Conservation (phyloP, 768 basidiomycete genomes). For the Favolaschia claudopus region DNA sequence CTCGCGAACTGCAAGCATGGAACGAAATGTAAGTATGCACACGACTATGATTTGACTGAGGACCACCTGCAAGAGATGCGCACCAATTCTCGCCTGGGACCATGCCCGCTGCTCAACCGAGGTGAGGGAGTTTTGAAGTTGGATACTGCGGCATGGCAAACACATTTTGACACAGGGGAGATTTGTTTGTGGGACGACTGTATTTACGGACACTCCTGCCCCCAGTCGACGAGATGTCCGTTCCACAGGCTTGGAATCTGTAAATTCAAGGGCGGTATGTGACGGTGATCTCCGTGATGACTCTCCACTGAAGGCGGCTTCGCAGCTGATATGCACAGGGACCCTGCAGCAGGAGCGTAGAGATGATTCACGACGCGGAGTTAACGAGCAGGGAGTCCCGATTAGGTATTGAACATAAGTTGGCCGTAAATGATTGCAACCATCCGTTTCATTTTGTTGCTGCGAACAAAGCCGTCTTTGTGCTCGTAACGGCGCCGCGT, state of each 20-base stretch:
- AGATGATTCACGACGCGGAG: conserved; percentile 2
- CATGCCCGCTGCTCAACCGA: conserved; percentile 66
- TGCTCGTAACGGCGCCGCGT: conserved; percentile 39
- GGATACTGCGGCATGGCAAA: not conserved
- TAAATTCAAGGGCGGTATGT: conserved; percentile 67
- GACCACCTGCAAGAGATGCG: conserved; percentile 63
- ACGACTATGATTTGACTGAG: conserved; percentile 64
- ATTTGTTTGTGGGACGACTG: conserved; percentile 68
- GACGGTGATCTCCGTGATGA: conserved; percentile 8
- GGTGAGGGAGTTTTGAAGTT: conserved; percentile 48
- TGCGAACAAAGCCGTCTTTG: conserved; percentile 18
- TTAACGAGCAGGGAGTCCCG: conserved; percentile 24
- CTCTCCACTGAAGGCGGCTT: conserved; percentile 12
- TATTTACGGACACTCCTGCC: conserved; percentile 62
- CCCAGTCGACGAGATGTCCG: conserved; percentile 49
- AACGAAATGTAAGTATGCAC: conserved; percentile 63
- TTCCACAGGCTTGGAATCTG: conserved; percentile 64
- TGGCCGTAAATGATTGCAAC: not conserved
- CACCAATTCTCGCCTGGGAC: conserved; percentile 65
- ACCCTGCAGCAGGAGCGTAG: conserved; percentile 16
- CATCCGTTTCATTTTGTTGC: conserved; percentile 8
- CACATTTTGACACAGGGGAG: conserved; percentile 48
- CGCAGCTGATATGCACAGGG: conserved; percentile 51
- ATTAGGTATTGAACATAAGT: conserved; percentile 10
- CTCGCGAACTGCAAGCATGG: conserved; percentile 68